Evolutionary conservation across 1,284 basidiomycete species (phyloP).

Genomic region (Coniophora puteana): DNA sequence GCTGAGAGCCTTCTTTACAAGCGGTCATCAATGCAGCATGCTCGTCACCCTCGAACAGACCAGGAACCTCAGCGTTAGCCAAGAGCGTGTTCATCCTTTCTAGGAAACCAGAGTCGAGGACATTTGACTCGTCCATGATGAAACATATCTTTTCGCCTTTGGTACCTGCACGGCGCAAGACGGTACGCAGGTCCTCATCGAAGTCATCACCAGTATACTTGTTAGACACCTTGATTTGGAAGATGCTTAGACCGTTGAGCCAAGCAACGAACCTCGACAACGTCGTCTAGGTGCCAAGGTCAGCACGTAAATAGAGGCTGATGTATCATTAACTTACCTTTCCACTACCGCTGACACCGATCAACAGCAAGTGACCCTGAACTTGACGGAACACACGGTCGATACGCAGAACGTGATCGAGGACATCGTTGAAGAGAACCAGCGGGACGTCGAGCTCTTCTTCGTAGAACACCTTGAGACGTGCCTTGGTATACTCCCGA

Average conservation of each 20-base stretch:
- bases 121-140: conserved; percentile 99
- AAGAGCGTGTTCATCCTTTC: conserved; percentile 99
- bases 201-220: conserved; percentile 98
- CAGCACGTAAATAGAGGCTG: conserved; percentile 5
- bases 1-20: conserved; percentile 97
- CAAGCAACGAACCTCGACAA: conserved; percentile 98
- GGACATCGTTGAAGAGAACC: conserved; percentile 97
- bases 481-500: conserved; percentile 95
- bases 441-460: conserved; percentile 98
- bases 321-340: conserved; percentile 58
- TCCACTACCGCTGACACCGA: conserved; percentile 97
- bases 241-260: conserved; percentile 99
- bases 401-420: conserved; percentile 96
- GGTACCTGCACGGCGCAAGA: conserved; percentile 92
- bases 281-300: conserved; percentile 69
- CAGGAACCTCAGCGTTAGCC: conserved; percentile 99
- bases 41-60: conserved; percentile 98
- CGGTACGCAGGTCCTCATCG: conserved; percentile 93
- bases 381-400: conserved; percentile 99
- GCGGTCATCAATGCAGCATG: conserved; percentile 96
- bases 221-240: conserved; percentile 98
- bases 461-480: conserved; percentile 93
- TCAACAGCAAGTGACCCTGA: conserved; percentile 94
- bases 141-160: conserved; percentile 99
- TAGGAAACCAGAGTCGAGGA: conserved; percentile 96